Conservation (phyloP, 2,329 filamentous ascomycete species). For the Clonostachys rhizophaga region DNA sequence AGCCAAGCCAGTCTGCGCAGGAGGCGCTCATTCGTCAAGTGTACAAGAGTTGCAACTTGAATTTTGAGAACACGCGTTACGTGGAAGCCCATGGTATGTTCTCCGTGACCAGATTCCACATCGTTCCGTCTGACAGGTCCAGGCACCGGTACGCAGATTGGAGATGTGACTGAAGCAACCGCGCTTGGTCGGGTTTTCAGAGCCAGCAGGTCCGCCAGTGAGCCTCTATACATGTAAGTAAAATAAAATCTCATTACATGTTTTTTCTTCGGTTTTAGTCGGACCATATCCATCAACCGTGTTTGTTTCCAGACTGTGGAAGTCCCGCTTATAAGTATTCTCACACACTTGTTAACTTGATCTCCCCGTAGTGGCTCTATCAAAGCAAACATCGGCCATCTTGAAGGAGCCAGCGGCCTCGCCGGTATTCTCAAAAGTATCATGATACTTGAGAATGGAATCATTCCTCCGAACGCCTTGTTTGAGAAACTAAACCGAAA, state of each 20-base stretch:
- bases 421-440: slow-evolving; percentile 8
- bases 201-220: slow-evolving; percentile 2
- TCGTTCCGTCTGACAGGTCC: too few species aligned
- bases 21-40: slow-evolving; percentile 16
- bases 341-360: slow-evolving; percentile 2
- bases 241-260: too few species aligned
- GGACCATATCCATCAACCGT: too few species aligned
- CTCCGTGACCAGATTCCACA: too few species aligned
- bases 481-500: slow-evolving; percentile 17
- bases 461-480: slow-evolving; percentile 41
- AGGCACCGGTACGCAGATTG: slow-evolving; percentile 42
- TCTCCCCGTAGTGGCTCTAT: slow-evolving; percentile 2
- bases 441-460: slow-evolving; percentile 44
- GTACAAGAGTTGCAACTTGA: slow-evolving; percentile 17
- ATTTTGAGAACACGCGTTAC: slow-evolving; percentile 14
- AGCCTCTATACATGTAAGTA: background rate
- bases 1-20: slow-evolving; percentile 7
- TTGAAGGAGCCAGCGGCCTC: slow-evolving; percentile 8
- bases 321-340: too few species aligned
- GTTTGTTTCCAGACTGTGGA: too few species aligned
- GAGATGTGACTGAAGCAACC: slow-evolving; percentile 30
- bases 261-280: too few species aligned
- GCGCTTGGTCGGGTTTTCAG: slow-evolving; percentile 17
- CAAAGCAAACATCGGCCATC: slow-evolving; percentile 9
- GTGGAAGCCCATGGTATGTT: slow-evolving; percentile 24